Conservation (phyloP, 2,329 filamentous ascomycete genomes). For the Aureobasidium namibiae region DNA sequence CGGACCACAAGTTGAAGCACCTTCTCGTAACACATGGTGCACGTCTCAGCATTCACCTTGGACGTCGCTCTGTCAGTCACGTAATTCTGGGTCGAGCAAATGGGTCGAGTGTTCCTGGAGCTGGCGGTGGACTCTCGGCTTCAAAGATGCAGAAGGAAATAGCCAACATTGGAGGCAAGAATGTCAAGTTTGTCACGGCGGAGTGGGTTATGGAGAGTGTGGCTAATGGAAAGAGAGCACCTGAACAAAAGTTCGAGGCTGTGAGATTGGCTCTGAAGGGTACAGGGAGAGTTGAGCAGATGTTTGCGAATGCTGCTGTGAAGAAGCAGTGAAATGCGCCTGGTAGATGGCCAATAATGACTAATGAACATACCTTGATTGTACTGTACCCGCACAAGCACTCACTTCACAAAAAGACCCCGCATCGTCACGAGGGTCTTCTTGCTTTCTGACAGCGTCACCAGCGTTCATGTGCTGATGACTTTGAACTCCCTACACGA, state of each 20-base stretch:
- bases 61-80: slow-evolving; percentile 70
- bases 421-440: not conserved
- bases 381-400: too few species aligned
- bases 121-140: slow-evolving; percentile 67
- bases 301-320: slow-evolving; percentile 29
- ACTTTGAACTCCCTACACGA: not conserved
- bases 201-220: slow-evolving; percentile 87
- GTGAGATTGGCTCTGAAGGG: slow-evolving; percentile 53
- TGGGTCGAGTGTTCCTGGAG: slow-evolving; percentile 35
- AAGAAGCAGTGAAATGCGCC: too few species aligned
- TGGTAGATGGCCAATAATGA: too few species aligned
- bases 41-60: slow-evolving; percentile 60
- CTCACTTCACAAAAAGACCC: not conserved
- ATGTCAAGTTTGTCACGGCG: slow-evolving; percentile 69
- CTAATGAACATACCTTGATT: too few species aligned
- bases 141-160: slow-evolving; percentile 80
- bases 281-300: slow-evolving; percentile 56
- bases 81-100: slow-evolving; percentile 65
- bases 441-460: not conserved
- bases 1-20: slow-evolving; percentile 78
- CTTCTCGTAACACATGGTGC: slow-evolving; percentile 69
- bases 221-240: slow-evolving; percentile 62
- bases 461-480: not conserved
- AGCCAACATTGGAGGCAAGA: slow-evolving; percentile 54
- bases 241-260: slow-evolving; percentile 63